These are phyloP conservation scores for Alloteropsis semialata DNA, from an alignment of 176 grass and related monocot species.

Conservation along the genomic window DNA sequence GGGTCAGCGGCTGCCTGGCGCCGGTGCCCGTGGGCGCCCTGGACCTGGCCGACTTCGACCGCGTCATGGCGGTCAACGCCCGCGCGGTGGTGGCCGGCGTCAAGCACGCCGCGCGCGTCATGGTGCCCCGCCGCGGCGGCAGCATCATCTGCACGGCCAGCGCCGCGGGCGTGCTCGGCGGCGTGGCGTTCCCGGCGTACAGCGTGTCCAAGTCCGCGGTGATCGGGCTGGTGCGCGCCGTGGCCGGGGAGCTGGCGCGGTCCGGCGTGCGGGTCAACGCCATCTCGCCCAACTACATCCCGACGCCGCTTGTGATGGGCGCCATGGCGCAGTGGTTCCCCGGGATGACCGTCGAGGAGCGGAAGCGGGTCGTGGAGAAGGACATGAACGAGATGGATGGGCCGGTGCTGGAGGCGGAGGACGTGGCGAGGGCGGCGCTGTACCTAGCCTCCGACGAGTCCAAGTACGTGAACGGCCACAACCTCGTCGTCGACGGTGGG, in stretches of 20 bases:
- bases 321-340: background rate
- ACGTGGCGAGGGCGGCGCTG: conserved; percentile 48
- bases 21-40: background rate
- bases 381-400: conserved; percentile 42
- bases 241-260: conserved; percentile 31
- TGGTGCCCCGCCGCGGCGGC: conserved; percentile 38
- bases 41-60: conserved; percentile 53
- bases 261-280: conserved; percentile 66
- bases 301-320: conserved; percentile 29
- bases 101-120: conserved; percentile 68
- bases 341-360: background rate
- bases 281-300: conserved; percentile 51
- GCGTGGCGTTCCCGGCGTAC: background rate
- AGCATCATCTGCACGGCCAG: conserved; percentile 63
- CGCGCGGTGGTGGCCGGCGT: conserved; percentile 40
- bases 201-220: conserved; percentile 35
- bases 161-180: background rate
- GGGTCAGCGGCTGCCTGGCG: background rate
- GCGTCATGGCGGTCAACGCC: conserved; percentile 49
- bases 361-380: background rate
- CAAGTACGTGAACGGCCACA: conserved; percentile 56
- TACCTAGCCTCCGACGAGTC: conserved; percentile 68
- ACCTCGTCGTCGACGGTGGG: conserved; percentile 66
- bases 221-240: conserved; percentile 37
- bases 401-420: conserved; percentile 30